Evolutionary conservation across 116 monocot species (phyloP), one percentile per base, ranked within the genome.

Genomic region (Zostera marina): DNA sequence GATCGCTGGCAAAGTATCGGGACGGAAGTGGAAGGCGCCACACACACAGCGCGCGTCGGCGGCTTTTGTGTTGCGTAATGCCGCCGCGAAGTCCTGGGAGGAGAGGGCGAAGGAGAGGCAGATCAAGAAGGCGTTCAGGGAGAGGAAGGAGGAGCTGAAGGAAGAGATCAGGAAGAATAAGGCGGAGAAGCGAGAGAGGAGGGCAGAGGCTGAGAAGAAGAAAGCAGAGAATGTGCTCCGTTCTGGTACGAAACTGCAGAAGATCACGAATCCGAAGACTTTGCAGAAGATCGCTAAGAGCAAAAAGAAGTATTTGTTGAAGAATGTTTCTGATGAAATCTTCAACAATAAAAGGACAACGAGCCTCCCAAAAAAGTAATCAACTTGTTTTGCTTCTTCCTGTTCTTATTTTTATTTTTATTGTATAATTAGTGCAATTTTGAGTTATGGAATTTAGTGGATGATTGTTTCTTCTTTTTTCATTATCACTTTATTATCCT

Each of bases 211-310:
- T 47, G 63, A 63, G 63, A 70, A 63, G 63, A 70, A 16, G 70
- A 70, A 63, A 42, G 63, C 63, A 48, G 70, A 70, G 49, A 70
- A 63, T 46, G 21, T 63, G 0, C 49, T 94, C 48, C 70, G 69
- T 22, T 60, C 85, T 0, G 94, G 94, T 20, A 85, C 80, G 11
- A 88, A 80, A 71, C 58, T 84, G 26, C 94, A 94, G 74, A 74
- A 61, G 71, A 88, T 94, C 57, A 76, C 80, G 13, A 94, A 94
- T 54, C 94, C 88, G 1, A 94, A 94, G 58, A 94, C 94, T 6
- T 61, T 94, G 65, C 70, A 94, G 77, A 94, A 88, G 82, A 94
- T 94, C 19, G 82, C 88, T 48, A 94, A 94, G 68, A 82, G 84
- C 14, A 94, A 82, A 77, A 68, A 94, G 68, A 75, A 63, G 74